A percentile compares a stretch with the other conserved stretches of the same genome.
Evolutionary conservation across 78 protist genomes (phyloP).

Genomic region (Creolimax fragrantissima): DNA sequence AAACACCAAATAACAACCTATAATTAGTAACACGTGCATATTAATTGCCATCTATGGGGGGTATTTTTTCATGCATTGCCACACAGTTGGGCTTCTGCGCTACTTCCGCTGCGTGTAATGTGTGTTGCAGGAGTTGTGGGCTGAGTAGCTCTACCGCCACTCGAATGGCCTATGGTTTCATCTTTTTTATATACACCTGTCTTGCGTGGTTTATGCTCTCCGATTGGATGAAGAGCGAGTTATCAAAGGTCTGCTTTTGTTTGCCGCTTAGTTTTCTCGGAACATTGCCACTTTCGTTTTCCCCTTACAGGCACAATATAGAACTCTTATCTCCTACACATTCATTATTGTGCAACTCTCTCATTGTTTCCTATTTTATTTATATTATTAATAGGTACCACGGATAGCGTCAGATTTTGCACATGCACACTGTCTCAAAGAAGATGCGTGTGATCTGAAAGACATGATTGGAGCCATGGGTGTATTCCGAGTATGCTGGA

Average conservation of each 20-base stretch:
- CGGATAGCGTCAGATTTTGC: not conserved
- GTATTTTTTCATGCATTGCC: conserved; percentile 10
- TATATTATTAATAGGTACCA: too few species aligned
- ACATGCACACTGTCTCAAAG: not conserved
- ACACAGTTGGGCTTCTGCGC: not conserved
- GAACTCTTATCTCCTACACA: not conserved
- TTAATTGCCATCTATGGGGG: conserved; percentile 13
- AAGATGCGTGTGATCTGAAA: not conserved
- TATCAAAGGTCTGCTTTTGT: not conserved
- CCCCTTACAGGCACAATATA: not conserved
- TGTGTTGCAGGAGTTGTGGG: not conserved
- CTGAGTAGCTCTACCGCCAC: conserved; percentile 12
- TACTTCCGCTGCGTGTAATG: conserved; percentile 13
- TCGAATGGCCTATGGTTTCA: conserved; percentile 3
- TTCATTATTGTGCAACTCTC: not conserved
- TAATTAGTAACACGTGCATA: not conserved
- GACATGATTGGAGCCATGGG: conserved; percentile 18
- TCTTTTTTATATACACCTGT: not conserved
- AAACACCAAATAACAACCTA: not conserved
- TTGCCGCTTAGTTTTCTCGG: too few species aligned
- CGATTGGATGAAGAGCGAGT: not conserved
- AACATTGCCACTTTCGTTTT: not conserved
- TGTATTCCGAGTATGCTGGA: conserved; percentile 10
- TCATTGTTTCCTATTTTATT: too few species aligned
- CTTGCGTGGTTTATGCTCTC: conserved; percentile 19